Conservation (phyloP, 2,329 filamentous ascomycete species). For the Aschersonia sp. region DNA sequence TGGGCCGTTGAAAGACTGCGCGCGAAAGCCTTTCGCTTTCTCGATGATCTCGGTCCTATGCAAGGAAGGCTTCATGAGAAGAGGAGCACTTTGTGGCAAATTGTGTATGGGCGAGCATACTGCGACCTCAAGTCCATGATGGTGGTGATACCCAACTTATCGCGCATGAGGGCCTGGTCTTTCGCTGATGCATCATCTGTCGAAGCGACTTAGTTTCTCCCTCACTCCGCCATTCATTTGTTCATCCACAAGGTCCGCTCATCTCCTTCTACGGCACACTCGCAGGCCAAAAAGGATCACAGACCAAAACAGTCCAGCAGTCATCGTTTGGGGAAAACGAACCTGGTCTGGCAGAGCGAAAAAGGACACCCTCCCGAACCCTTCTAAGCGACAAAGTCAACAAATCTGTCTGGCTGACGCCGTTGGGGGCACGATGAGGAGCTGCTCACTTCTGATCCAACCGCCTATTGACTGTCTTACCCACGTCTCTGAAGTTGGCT, state of each 20-base stretch:
- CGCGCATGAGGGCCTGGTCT: slow-evolving; percentile 45
- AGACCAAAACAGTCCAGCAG: not conserved
- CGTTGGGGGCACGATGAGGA: not conserved
- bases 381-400: slow-evolving; percentile 6
- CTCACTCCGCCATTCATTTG: no score
- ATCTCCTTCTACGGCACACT: no score
- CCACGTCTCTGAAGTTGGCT: slow-evolving; percentile 68
- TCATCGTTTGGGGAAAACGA: not conserved
- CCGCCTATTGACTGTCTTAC: slow-evolving; percentile 47
- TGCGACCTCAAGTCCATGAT: slow-evolving; percentile 70
- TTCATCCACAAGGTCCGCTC: no score
- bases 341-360: slow-evolving; percentile 52
- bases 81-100: no score
- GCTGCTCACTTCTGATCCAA: slow-evolving; percentile 34
- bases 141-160: slow-evolving; percentile 50
- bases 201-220: not conserved
- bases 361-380: slow-evolving; percentile 49
- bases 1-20: slow-evolving; percentile 25
- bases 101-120: slow-evolving; percentile 23
- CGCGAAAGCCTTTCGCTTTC: slow-evolving; percentile 46
- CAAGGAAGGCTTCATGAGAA: not conserved
- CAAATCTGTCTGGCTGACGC: no score
- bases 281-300: no score
- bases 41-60: slow-evolving; percentile 57
- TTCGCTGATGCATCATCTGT: slow-evolving; percentile 54